Evolutionary conservation across 1,139 yeast species (phyloP), one percentile per base, ranked within the genome.

Genomic region (Taphrina pruni): DNA sequence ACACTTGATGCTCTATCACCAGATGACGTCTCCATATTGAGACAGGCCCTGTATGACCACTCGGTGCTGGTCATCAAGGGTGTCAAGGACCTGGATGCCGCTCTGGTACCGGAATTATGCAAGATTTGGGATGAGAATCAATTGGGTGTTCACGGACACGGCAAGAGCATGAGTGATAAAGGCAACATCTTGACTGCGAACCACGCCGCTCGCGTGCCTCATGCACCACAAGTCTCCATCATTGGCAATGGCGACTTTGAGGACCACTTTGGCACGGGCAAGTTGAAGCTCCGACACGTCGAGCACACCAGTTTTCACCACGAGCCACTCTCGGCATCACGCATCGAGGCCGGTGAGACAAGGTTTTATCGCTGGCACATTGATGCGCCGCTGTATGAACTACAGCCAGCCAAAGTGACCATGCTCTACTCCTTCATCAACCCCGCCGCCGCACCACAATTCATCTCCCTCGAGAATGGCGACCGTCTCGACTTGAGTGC

Each of bases 341-440:
- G 89, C 72, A 85, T 88, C 74, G 83, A 83, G 2, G 81, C 84
- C 41, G 85, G 87, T 69, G 84, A 84, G 77, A 90, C 97, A 0
- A 83, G 95, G 73, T 90, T 88, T 78, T 90, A 90, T 84, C 86
- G 97, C 80, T 90, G 97, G 97, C 97, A 90, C 79, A 89, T 90
- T 74, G 97, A 90, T 79, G 88, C 94, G 60, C 97, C 97, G 6
- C 83, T 90, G 65, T 90, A 90, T 75, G 96, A 86, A 46, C 83
- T 90, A 74, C 86, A 93, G 8, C 96, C 97, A 39, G 97, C 97
- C 43, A 84, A 88, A 73, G 90, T 88, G 61, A 90, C 97, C 2
- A 90, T 96, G 1, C 83, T 90, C 72, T 82, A 90, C 70, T 96
- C 96, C 6, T 86, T 90, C 73, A 84, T 87, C 75, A 94, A 89